Base-by-base conservation (phyloP, 352 stramenopile genomes). In the Globisporangium camurandrum region DNA sequence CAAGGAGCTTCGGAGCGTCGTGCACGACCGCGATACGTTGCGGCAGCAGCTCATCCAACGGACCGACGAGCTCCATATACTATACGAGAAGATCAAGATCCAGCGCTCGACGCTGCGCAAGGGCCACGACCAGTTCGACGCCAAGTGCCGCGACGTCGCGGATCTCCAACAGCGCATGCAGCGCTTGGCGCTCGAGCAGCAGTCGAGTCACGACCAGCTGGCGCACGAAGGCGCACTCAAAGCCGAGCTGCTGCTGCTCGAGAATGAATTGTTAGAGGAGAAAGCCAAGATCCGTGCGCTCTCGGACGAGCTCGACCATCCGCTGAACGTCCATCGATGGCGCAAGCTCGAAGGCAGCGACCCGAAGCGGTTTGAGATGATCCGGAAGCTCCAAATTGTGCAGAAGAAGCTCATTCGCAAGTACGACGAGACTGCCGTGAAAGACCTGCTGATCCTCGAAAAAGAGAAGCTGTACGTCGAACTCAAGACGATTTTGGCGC, bases 81-180 rank as follows among this genome's bases (percentile, higher is more conserved):
- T 97, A 11, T 96, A 97, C 57, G 86, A 96, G 50, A 96, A 96
- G 48, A 93, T 97, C 42, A 94, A 96, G 49, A 84, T 96, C 19
- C 85, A 96, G 40, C 78, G 88, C 49, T 90, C 82, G n/a, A 87
- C 69, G 11, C 59, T 96, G 17, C 58, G 62, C 36, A 93, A 94
- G 41, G 88, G 86, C 5, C 75, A 93, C 41, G 46, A 67, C 6
- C 68, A 87, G 52, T 96, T 76, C 56, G 62, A 88, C 24, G 81
- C 91, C 24, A 75, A 82, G 38, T 59, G 74, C 11, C 62, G 75
- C 12, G 79, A 89, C 33, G 64, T 89, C 12, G 37, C 46, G 3
- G 56, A 71, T 10, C 49, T 95, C 14, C 64, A 86, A 37, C 65
- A 57, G 34, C 63, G 80, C 24, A 80, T 95, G 19, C 69, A 85